Evolutionary conservation across 169 alveolate genomes (phyloP).

Genomic region (Haemoproteus tartakovskyi): DNA sequence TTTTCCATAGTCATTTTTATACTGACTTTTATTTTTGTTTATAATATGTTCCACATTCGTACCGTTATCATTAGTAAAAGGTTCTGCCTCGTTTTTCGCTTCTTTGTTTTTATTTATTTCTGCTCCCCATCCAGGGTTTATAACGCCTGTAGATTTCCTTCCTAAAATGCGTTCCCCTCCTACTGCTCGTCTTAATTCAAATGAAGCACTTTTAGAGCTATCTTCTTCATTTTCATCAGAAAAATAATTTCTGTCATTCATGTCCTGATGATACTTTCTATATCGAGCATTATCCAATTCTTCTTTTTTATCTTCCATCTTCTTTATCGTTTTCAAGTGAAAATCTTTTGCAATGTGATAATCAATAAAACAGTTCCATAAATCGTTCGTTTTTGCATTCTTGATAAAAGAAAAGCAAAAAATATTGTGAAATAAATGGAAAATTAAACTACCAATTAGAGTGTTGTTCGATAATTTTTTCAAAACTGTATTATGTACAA

Average conservation of each 20-base stretch:
- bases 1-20: not conserved
- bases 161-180: too few relatives aligned
- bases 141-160: not conserved
- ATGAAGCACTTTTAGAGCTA: not conserved
- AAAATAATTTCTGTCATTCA: not conserved
- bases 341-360: constrained; percentile 44
- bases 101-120: too few relatives aligned
- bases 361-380: constrained; percentile 55
- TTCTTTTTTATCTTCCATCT: not conserved
- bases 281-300: not conserved
- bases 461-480: constrained; percentile 35
- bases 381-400: constrained; percentile 39
- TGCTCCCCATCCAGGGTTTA: not conserved
- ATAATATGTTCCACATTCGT: not conserved
- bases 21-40: not conserved
- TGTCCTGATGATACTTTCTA: too few relatives aligned
- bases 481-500: not conserved
- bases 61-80: not conserved
- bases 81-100: too few relatives aligned
- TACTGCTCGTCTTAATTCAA: too few relatives aligned
- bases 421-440: constrained; percentile 37
- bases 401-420: constrained; percentile 36
- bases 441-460: constrained; percentile 38
- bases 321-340: constrained; percentile 2
- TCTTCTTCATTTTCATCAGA: not conserved